Evolutionary conservation across 108 stramenopile genomes (phyloP), one percentile per base, ranked within the genome.

Genomic region (Nannochloropsis oceanica): DNA sequence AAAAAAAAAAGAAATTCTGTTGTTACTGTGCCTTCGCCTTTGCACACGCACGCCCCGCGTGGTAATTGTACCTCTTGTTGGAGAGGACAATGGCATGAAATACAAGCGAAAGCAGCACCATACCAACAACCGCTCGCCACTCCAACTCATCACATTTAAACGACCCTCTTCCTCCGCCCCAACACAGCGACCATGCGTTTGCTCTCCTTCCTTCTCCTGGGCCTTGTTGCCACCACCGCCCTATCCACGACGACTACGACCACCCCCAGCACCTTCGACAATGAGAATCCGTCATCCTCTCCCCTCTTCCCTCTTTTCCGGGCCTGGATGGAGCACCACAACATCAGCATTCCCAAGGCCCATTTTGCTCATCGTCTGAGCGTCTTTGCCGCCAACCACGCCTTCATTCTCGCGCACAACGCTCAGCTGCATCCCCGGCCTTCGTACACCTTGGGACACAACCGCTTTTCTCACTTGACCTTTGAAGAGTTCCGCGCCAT

Each of bases 391-490:
- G 44, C n/a, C 44, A 87, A 87, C 83, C 20, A 83, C 50, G 86
- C 83, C 34, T 79, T 59, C 27, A 87, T 87, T 43, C 42, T 83
- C 12, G 13, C 24, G 44, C 83, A 87, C 83, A 87, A 87, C 79
- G 59, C 82, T 26, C 43, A 87, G n/a, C 59, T 43, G 14, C 59
- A 73, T n/a, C 59, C 59, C n/a, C 59, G 59, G 7, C 59, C 59
- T n/a, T 44, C 86, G 8, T 91, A 85, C 85, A 89, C 86, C 22
- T 26, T 91, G 42, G 59, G 87, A 18, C 88, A 89, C 89, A 92
- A 91, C 90, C 43, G 85, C 83, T 92, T 91, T 90, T 86, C 90
- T n/a, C 90, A 92, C 89, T 44, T 92, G 84, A 84, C 86, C 44
- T 86, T 27, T 46, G 79, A 81, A 27, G 87, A 91, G 81, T 91